These are phyloP conservation scores for Aspergillus candidus DNA, from an alignment of 2,329 filamentous ascomycete species.

Conservation along the genomic window DNA sequence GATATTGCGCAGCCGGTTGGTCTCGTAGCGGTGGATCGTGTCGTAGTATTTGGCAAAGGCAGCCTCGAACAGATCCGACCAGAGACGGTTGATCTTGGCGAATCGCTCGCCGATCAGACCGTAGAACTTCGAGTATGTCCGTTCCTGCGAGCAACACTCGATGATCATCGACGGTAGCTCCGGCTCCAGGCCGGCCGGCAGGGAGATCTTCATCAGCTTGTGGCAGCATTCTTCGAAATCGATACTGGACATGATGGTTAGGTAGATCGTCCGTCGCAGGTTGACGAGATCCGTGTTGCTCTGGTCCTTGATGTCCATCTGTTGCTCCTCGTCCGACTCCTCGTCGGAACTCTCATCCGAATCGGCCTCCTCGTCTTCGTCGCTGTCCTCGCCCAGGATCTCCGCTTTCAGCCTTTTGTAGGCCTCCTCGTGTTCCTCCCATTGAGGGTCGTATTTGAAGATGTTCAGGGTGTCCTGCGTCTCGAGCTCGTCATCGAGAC, in stretches of 20 bases:
- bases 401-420: conserved; percentile 89
- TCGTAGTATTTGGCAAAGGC: conserved; percentile 91
- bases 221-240: conserved; percentile 96
- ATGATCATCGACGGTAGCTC: conserved; percentile 96
- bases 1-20: conserved; percentile 89
- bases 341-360: conserved; percentile 58
- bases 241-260: conserved; percentile 95
- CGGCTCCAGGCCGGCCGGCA: conserved; percentile 78
- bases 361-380: conserved; percentile 62
- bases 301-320: conserved; percentile 95
- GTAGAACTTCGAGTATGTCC: conserved; percentile 96
- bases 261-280: conserved; percentile 85
- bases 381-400: conserved; percentile 89
- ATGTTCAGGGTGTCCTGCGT: conserved; percentile 85
- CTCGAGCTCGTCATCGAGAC: conserved; percentile 76
- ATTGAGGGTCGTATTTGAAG: conserved; percentile 89
- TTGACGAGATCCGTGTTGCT: conserved; percentile 95
- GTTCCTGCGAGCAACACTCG: conserved; percentile 93
- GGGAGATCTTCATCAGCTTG: conserved; percentile 89
- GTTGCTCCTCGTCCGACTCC: conserved; percentile 73
- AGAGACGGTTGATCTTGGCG: conserved; percentile 89
- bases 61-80: conserved; percentile 87
- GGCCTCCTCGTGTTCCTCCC: conserved; percentile 82
- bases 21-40: conserved; percentile 95
- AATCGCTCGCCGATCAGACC: conserved; percentile 91